Evolutionary conservation across 192 early-diverging fungal genomes (phyloP), one percentile per base, ranked within the genome.

Genomic region (Mortierella claussenii): DNA sequence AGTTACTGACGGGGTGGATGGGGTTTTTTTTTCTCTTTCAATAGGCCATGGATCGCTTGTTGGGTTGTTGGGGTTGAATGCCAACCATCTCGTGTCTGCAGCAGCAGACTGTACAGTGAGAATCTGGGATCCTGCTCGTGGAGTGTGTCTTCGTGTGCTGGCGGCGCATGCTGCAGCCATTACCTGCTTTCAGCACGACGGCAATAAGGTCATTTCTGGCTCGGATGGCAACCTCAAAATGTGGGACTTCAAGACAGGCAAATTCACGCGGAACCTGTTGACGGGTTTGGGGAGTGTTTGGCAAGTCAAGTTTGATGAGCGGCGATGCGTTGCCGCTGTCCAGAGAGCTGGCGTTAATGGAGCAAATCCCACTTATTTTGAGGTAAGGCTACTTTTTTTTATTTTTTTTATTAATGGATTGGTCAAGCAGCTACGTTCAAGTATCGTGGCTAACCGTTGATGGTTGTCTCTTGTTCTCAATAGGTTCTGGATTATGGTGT

Each of bases 161-260:
- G 90, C 84, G 37, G 95, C 85, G n/a, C 96, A 95, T 69, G 69
- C 70, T 31, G 92, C 87, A 30, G 96, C 98, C 10, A 99, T 99
- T 47, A 99, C 98, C 3, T 98, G 97, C 65, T 97, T 99, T 82
- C 97, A 99, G 74, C 94, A 97, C 74, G 98, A 99, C 71, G 88
- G 86, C 12, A 83, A 88, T 31, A 97, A 97, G 48, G 92, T 98
- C 20, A 95, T 98, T 28, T 95, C 94, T 17, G 98, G 98, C 2
- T 94, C 94, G 4, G 98, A 97, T 59, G 93, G 91, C 7, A 94
- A 94, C 0, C 84, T 99, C 27, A 98, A 98, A 71, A 87, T 98
- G 65, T 99, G 98, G 97, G 96, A 99, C 69, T 85, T 97, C n/a
- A 82, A 86, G 15, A 91, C 94, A 20, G 97, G 97, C 10, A 79